Conservation (phyloP, 768 basidiomycete species). For the Amylocystis lapponica region DNA sequence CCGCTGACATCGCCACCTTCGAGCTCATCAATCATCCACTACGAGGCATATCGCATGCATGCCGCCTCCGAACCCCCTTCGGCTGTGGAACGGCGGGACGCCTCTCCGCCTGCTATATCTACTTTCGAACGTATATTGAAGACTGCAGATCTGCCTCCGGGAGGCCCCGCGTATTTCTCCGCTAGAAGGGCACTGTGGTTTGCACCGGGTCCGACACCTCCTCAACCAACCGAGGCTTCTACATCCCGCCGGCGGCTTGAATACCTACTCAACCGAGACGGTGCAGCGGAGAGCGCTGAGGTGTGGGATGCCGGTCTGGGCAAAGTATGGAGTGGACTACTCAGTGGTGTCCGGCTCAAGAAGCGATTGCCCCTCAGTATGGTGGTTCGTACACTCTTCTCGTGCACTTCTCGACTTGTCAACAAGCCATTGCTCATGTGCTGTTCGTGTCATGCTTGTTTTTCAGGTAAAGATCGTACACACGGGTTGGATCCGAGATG, state of each 20-base stretch:
- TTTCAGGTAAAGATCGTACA: constrained; percentile 66
- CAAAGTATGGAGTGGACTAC: constrained; percentile 59
- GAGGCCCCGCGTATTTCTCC: constrained; percentile 59
- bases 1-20: no score
- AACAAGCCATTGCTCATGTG: background rate
- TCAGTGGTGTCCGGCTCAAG: constrained; percentile 53
- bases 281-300: constrained; percentile 42
- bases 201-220: constrained; percentile 22
- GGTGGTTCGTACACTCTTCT: constrained; percentile 43
- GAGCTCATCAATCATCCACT: no score
- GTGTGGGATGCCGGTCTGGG: constrained; percentile 54
- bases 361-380: constrained; percentile 54
- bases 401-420: background rate
- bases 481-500: constrained; percentile 69
- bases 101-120: no score
- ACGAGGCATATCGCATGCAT: no score
- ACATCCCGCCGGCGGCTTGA: constrained; percentile 35
- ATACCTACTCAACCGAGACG: constrained; percentile 40
- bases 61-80: no score
- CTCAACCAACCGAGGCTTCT: constrained; percentile 24
- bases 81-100: no score
- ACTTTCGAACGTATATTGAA: constrained; percentile 36
- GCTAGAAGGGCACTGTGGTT: constrained; percentile 65
- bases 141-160: constrained; percentile 42
- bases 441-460: background rate